phyloP scores from a whole-genome alignment of 208 protist genomes.

The Leishmania mexicana region DNA sequence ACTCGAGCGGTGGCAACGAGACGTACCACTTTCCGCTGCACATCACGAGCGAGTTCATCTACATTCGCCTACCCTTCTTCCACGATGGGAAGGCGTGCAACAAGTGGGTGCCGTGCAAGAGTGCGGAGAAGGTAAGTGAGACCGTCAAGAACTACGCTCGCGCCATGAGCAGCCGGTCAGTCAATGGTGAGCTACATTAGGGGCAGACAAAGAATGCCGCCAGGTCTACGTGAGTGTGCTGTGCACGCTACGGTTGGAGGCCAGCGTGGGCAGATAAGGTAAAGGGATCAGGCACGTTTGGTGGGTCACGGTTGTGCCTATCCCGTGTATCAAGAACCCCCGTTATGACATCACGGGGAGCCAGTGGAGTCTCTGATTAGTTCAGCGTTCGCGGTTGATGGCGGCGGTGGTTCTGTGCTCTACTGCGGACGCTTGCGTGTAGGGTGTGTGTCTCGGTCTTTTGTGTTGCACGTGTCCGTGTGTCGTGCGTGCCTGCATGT shows the following conservation, averaged over 20 bases:
- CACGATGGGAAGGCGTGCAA: slow-evolving; percentile 30
- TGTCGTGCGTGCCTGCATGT: not conserved
- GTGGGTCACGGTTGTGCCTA: not conserved
- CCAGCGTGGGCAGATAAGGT: not conserved
- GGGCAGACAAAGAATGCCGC: not conserved
- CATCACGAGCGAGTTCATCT: slow-evolving; percentile 69
- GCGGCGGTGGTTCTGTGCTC: not conserved
- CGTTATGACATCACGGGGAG: not conserved
- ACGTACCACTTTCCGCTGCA: slow-evolving; percentile 77
- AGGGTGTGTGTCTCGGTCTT: not conserved
- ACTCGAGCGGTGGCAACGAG: slow-evolving; percentile 44
- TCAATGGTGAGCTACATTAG: not conserved
- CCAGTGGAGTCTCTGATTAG: not conserved
- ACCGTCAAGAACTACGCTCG: slow-evolving; percentile 72
- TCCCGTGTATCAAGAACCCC: not conserved
- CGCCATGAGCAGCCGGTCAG: slow-evolving; percentile 19
- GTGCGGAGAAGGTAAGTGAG: slow-evolving; percentile 82
- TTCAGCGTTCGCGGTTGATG: not conserved
- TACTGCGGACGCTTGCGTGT: not conserved
- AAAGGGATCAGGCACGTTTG: not conserved
- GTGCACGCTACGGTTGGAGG: not conserved
- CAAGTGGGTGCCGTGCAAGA: slow-evolving; percentile 76
- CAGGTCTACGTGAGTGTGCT: not conserved
- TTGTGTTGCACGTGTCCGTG: not conserved
- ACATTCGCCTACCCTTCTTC: slow-evolving; percentile 70